Evolutionary conservation across 2,329 filamentous ascomycete genomes (phyloP).

Genomic region (Trichoderma atrobrunneum): DNA sequence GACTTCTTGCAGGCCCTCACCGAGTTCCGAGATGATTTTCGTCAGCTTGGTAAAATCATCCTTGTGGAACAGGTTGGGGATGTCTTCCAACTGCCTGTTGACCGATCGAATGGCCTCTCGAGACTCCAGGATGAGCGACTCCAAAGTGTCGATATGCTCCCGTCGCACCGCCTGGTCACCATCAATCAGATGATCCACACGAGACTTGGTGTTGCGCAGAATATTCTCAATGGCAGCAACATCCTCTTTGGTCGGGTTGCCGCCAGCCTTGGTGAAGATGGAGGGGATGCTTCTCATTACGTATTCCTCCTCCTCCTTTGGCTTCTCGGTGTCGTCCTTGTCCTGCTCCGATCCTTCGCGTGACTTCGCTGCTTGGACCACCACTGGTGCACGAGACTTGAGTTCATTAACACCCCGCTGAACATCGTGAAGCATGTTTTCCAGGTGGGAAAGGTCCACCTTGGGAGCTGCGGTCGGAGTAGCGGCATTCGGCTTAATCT

Average conservation of each 20-base stretch:
- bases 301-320: constrained; percentile 36
- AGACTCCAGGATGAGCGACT: constrained; percentile 66
- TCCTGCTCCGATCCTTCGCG: constrained; percentile 22
- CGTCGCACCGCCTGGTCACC: constrained; percentile 67
- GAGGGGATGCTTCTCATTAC: constrained; percentile 35
- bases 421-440: constrained; percentile 51
- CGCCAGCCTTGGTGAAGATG: constrained; percentile 24
- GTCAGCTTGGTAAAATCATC: constrained; percentile 77
- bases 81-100: constrained; percentile 47
- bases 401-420: constrained; percentile 47
- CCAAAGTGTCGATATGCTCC: constrained; percentile 64
- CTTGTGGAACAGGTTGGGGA: constrained; percentile 59
- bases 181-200: constrained; percentile 76
- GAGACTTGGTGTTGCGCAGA: constrained; percentile 82
- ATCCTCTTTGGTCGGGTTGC: constrained; percentile 64
- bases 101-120: constrained; percentile 70
- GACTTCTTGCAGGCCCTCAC: constrained; percentile 71
- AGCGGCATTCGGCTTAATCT: constrained; percentile 34
- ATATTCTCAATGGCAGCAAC: constrained; percentile 89
- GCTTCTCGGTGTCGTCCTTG: neutral
- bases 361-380: neutral
- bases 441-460: constrained; percentile 55
- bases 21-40: constrained; percentile 74
- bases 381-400: constrained; percentile 31
- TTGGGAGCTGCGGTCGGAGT: constrained; percentile 39